A percentile compares a stretch with the other conserved stretches of the same genome.
phyloP scores from a whole-genome alignment of 192 early-diverging fungal genomes.

The Coemansia sp. region DNA sequence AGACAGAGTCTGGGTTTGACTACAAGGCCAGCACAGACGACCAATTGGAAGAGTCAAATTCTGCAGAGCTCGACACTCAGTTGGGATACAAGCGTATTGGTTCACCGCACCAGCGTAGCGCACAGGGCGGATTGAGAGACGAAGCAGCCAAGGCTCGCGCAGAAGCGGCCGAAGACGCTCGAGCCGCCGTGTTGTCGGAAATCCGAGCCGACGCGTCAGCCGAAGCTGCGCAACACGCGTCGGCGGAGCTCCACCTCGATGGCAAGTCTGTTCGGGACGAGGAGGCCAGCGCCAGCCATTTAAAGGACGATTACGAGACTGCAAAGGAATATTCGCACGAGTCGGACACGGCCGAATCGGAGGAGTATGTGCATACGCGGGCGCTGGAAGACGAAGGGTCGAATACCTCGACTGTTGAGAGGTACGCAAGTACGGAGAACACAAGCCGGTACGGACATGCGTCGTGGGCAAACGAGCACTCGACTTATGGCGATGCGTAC shows the following conservation, averaged over 20 bases:
- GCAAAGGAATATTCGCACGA: conserved; percentile 11
- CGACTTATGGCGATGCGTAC: conserved; percentile 13
- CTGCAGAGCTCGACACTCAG: not conserved
- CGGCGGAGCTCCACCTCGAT: conserved; percentile 38
- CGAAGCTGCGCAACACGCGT: conserved; percentile 37
- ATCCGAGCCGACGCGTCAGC: conserved; percentile 45
- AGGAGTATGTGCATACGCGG: conserved; percentile 10
- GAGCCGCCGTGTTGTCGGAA: conserved; percentile 44
- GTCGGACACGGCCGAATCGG: conserved; percentile 8
- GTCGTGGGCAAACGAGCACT: conserved; percentile 14
- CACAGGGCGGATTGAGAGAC: conserved; percentile 12
- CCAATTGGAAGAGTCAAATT: not conserved
- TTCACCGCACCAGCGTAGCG: conserved; percentile 14
- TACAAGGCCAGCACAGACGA: not conserved
- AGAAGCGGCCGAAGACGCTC: conserved; percentile 35
- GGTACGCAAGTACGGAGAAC: conserved; percentile 4
- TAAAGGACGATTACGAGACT: conserved; percentile 3
- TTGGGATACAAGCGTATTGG: conserved; percentile 12
- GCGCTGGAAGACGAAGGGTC: not conserved
- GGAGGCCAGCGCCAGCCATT: conserved; percentile 17
- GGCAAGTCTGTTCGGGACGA: conserved; percentile 33
- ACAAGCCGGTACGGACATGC: conserved; percentile 13
- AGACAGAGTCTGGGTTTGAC: not conserved
- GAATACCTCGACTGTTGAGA: conserved; percentile 9
- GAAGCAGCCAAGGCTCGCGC: conserved; percentile 29